Evolutionary conservation across 805 yeast species (phyloP), one percentile per base, ranked within the genome.

Genomic region (Myxozyma melibiosi): DNA sequence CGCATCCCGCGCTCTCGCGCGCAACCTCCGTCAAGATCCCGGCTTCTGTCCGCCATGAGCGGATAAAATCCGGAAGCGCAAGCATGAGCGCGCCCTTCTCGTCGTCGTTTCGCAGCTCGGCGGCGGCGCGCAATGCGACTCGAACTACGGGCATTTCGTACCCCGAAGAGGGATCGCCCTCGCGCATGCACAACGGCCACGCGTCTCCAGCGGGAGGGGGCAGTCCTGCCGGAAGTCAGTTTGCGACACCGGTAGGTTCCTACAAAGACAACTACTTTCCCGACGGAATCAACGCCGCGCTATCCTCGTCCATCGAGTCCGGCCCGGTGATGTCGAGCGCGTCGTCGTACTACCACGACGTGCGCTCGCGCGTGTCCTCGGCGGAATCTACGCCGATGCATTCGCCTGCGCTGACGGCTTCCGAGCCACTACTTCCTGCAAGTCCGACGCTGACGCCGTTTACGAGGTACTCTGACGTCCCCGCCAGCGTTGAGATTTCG

Each of bases 301-400:
- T 8, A 9, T 24, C 33, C 22, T 30, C 47, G 38, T 39, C 51
- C 18, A 16, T 28, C 18, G 22, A 16, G 14, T 16, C 37, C 6
- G 43, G 33, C 16, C 31, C 45, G 24, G 27, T 20, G 18, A 3
- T 45, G 1, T 57, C 57, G 4, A 27, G 49, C 3, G 34, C 49
- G 14, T 47, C 60, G n/a, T 58, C 61, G 13, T 33, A 38, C 24
- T 55, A 55, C 22, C 57, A 55, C 16, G 61, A 58, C 25, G 57
- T 50, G 18, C 34, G 40, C 30, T 55, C 63, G 6, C 58, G 27
- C 2, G 16, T 41, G 2, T 47, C 56, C 1, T 42, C 57, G n/a
- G 24, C 49, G 4, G 48, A 34, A n/a, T 30, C 42, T 11, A 33
- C 55, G 11, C 57, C 63, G 3, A 16, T 25, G 13, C 42, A 34